A percentile compares a stretch with the other conserved stretches of the same genome.
phyloP scores from a whole-genome alignment of 257 asterid species.

The Knoxia roxburghii region DNA sequence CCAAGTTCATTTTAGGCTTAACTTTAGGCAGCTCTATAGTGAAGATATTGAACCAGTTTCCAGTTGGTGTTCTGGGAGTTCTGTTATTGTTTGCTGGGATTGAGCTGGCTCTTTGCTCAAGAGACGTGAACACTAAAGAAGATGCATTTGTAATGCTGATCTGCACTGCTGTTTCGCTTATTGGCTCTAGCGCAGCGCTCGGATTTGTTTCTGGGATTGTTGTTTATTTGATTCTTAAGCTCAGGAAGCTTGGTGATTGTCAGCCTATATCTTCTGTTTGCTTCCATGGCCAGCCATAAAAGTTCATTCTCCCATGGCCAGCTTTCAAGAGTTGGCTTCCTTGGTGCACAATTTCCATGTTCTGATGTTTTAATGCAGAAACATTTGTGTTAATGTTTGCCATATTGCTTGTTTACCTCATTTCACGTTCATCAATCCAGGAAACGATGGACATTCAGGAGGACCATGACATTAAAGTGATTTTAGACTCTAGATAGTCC shows the following conservation, averaged over 20 bases:
- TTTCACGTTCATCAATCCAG: background rate
- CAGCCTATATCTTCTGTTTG: slow-evolving; percentile 26
- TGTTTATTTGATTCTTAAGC: slow-evolving; percentile 46
- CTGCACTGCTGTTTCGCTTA: slow-evolving; percentile 62
- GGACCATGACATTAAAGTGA: too few relatives aligned
- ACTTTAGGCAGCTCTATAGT: slow-evolving; percentile 63
- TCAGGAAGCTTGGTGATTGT: slow-evolving; percentile 34
- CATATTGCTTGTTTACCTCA: background rate
- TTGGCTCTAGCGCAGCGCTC: slow-evolving; percentile 68
- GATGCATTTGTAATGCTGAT: slow-evolving; percentile 58
- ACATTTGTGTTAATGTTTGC: too few relatives aligned
- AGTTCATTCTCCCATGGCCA: background rate
- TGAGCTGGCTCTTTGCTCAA: slow-evolving; percentile 55
- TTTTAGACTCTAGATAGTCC: too few relatives aligned
- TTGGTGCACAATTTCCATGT: background rate
- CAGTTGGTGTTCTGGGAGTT: slow-evolving; percentile 66
- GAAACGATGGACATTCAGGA: too few relatives aligned
- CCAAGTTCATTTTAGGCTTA: slow-evolving; percentile 53
- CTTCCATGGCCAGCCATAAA: slow-evolving; percentile 22
- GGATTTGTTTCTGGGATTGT: slow-evolving; percentile 68
- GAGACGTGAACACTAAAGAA: slow-evolving; percentile 59
- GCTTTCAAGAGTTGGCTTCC: background rate
- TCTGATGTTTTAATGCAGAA: background rate
- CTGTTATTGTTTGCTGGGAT: slow-evolving; percentile 68
- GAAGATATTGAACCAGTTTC: slow-evolving; percentile 49